Evolutionary conservation across 805 yeast species (phyloP), one percentile per base, ranked within the genome.

Genomic region (Hanseniaspora jakobsenii): DNA sequence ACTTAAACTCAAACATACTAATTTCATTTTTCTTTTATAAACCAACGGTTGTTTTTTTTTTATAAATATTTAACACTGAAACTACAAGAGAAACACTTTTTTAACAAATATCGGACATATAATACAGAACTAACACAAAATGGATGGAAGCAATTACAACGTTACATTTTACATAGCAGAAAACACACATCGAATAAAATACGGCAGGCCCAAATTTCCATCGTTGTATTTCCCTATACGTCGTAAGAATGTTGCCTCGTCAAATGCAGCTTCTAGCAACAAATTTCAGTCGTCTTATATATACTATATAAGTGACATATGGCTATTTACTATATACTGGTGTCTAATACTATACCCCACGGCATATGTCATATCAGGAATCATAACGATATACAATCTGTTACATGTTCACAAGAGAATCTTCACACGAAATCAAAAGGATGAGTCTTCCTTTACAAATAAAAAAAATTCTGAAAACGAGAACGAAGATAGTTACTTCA

Each of bases 271-370:
- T 13, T n/a, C n/a, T n/a, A 16, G 29, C 4, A 8, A 23, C 12
- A 54, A 50, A 30, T 64, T 58, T 47, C 47, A 56, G 2, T 54
- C 68, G 5, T 70, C 85, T 28, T 75, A 70, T 51, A 70, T 89
- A 4, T 89, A 83, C 62, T 73, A 75, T 53, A 63, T 77, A 1
- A 51, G 57, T 14, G 95, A 85, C 53, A 74, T 89, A 13, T 87
- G 94, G 91, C 63, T 61, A 51, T 89, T 83, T 66, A 83, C 95
- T 0, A 66, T 84, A 8, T 71, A 64, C 52, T 89, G 98, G 97
- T 70, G 81, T 12, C 53, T 89, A 37, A 77, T 86, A 7, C 63
- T 83, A 51, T 79, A 74, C 57, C 66, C 67, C 1, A 75, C 69
- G 1, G 70, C 82, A 48, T 84, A 85, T 58, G 55, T 67, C 1